Conservation (phyloP, 108 stramenopile species). For the Poteriospumella lacustris region DNA sequence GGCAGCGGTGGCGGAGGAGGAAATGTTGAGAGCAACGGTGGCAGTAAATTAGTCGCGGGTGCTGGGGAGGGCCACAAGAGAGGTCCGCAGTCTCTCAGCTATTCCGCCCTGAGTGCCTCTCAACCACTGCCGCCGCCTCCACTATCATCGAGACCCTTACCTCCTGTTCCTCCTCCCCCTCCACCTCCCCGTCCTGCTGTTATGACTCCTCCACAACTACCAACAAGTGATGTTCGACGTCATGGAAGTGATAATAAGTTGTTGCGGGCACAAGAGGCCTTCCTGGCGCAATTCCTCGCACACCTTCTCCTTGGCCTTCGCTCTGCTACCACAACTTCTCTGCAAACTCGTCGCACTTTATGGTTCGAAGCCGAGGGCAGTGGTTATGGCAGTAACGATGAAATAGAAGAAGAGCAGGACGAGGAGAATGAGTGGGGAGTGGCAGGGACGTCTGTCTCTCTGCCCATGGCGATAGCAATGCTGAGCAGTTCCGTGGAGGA, state of each 20-base stretch:
- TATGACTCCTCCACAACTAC: constrained; percentile 7
- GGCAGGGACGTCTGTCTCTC: constrained; percentile 5
- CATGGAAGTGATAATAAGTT: constrained; percentile 8
- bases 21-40: constrained; percentile 7
- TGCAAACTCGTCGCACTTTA: constrained; percentile 7
- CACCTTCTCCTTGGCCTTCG: constrained; percentile 6
- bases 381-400: constrained; percentile 7
- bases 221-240: constrained; percentile 7
- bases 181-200: constrained; percentile 5
- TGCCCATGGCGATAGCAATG: constrained; percentile 6
- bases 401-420: constrained; percentile 7
- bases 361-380: constrained; percentile 5
- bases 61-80: constrained; percentile 5
- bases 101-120: constrained; percentile 6
- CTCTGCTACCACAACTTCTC: constrained; percentile 6
- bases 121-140: constrained; percentile 5
- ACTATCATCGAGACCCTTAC: constrained; percentile 7
- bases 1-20: constrained; percentile 4
- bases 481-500: constrained; percentile 6
- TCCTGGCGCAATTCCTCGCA: constrained; percentile 6
- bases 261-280: constrained; percentile 1
- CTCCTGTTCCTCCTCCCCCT: constrained; percentile 5
- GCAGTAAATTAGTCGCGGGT: constrained; percentile 6
- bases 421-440: constrained; percentile 6
- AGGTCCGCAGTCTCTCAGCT: constrained; percentile 6